Percentiles rank a stretch among this genome's conserved stretches.
phyloP scores from a whole-genome alignment of 768 basidiomycete genomes.

The Gelatoporia subvermispora region DNA sequence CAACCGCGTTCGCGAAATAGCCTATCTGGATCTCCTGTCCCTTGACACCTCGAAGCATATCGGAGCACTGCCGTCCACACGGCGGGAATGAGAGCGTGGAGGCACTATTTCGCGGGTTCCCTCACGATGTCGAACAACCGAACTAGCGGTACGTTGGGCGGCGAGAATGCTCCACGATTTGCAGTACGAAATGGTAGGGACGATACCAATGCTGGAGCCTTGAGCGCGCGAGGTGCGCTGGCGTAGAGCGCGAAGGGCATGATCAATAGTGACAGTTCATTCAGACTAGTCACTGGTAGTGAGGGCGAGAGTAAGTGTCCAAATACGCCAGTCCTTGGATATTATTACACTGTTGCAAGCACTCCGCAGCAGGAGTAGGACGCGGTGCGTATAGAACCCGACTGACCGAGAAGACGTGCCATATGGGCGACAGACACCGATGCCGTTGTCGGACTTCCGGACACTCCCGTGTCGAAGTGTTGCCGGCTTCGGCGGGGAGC shows the following conservation, averaged over 20 bases:
- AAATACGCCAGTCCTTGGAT: too few species aligned
- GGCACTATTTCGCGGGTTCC: too few species aligned
- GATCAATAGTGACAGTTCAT: neutral
- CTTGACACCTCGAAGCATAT: too few species aligned
- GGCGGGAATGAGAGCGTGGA: too few species aligned
- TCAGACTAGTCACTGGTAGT: neutral
- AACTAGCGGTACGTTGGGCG: neutral
- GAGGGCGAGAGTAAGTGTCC: too few species aligned
- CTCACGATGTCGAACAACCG: slow-evolving; percentile 2
- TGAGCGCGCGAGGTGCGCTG: too few species aligned
- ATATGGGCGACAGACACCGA: slow-evolving; percentile 21
- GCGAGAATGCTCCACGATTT: too few species aligned
- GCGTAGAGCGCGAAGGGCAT: neutral
- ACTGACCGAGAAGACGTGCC: slow-evolving; percentile 16
- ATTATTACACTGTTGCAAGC: too few species aligned
- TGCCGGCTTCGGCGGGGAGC: slow-evolving; percentile 15
- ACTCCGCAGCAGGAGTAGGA: neutral
- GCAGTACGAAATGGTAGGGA: too few species aligned
- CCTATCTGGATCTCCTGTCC: slow-evolving; percentile 15
- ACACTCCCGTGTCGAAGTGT: slow-evolving; percentile 13
- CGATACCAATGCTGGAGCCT: too few species aligned
- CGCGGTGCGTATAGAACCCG: slow-evolving; percentile 17
- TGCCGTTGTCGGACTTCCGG: slow-evolving; percentile 11
- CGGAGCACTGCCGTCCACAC: too few species aligned
- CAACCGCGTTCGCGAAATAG: slow-evolving; percentile 8